Base-by-base conservation (phyloP, 805 yeast genomes). In the Spathaspora gorwiae region DNA sequence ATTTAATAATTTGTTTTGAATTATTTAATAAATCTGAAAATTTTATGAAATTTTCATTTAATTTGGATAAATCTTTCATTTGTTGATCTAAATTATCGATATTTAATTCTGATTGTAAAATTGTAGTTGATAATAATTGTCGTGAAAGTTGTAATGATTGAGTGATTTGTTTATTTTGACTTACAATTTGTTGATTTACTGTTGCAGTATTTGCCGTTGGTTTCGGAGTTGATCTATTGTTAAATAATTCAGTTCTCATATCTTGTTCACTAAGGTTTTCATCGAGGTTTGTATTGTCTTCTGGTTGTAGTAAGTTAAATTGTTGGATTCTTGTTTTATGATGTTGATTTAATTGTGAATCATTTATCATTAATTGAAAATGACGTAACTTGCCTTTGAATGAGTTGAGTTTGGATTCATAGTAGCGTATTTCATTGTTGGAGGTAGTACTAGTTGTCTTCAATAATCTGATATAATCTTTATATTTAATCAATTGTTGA, bases 91-190 rank as follows among this genome's bases (percentile, higher is more conserved):
- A 54, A 5, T 76, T 68, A 37, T 75, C 73, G 6, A 76, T 59
- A 49, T 76, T 76, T 45, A 75, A 60, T 46, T 78, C 83, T 10
- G 78, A 72, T 45, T 79, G 79, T 49, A 79, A 52, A 1, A 78
- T 64, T 0, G 81, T 69, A 26, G 79, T 66, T 37, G 75, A 68
- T 64, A 79, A 61, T 48, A 79, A 55, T 38, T 74, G 74, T 45
- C 75, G 66, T 0, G 81, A 71, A 6, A 69, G 64, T 53, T 77
- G 79, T 29, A 78, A 61, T 19, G 76, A 65, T 24, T 65, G 55
- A 1, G 81, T 76, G 38, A 79, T 72, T 44, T 66, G 61, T 34
- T 69, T 64, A 55, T 79, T 79, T 38, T 75, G 76, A 29, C 65
- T 61, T 24, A 76, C 57, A 6, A 79, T 56, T 50, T 72, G 72